Conservation (phyloP, 352 stramenopile genomes). For the Peronospora belbahrii region DNA sequence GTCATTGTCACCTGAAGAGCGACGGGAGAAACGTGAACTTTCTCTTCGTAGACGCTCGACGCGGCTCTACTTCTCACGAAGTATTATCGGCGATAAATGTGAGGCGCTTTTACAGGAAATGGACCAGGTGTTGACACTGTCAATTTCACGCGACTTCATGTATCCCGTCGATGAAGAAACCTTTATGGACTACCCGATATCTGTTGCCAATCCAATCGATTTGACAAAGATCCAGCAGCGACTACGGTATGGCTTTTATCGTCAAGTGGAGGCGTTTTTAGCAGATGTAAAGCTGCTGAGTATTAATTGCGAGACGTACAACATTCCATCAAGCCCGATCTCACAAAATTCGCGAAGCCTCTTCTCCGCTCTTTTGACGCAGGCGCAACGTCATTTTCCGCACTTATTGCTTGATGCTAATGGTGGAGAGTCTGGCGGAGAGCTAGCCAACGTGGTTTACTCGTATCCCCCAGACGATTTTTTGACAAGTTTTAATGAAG, state of each 20-base stretch:
- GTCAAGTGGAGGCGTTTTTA: slow-evolving; percentile 77
- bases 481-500: slow-evolving; percentile 31
- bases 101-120: slow-evolving; percentile 46
- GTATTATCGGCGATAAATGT: slow-evolving; percentile 41
- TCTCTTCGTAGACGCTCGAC: slow-evolving; percentile 30
- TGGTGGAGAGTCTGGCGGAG: slow-evolving; percentile 15
- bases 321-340: slow-evolving; percentile 71
- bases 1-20: slow-evolving; percentile 25
- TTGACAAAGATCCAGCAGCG: slow-evolving; percentile 70
- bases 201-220: slow-evolving; percentile 80
- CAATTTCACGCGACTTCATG: slow-evolving; percentile 72
- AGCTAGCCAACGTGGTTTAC: slow-evolving; percentile 18
- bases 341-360: slow-evolving; percentile 75
- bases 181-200: slow-evolving; percentile 78
- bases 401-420: slow-evolving; percentile 26
- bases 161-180: slow-evolving; percentile 61
- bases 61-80: slow-evolving; percentile 41
- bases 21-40: slow-evolving; percentile 33
- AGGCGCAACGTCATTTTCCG: slow-evolving; percentile 58
- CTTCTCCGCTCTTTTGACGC: slow-evolving; percentile 45
- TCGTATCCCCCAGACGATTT: slow-evolving; percentile 55
- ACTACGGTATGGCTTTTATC: slow-evolving; percentile 63
- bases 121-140: slow-evolving; percentile 53
- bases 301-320: slow-evolving; percentile 82
- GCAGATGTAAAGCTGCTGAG: slow-evolving; percentile 66